Conservation (phyloP, 495 filamentous ascomycete genomes). For the Penicillium antarcticum region DNA sequence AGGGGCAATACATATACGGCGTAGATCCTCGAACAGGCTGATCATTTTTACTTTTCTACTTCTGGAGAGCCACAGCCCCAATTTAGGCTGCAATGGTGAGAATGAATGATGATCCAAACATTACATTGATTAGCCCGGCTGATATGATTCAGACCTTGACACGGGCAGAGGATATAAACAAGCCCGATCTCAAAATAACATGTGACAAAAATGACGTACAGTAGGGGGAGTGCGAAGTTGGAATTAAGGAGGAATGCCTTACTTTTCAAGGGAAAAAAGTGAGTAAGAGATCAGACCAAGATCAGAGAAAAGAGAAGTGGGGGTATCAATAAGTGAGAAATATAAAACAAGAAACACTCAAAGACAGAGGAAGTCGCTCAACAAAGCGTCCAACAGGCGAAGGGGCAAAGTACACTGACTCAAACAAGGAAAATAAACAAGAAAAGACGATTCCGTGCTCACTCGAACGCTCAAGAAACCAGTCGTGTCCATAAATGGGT, state of each 20-base stretch:
- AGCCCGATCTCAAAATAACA: no score
- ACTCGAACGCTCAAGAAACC: conserved; percentile 1
- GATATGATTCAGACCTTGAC: no score
- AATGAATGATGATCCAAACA: no score
- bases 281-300: background rate
- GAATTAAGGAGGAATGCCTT: background rate
- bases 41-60: no score
- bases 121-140: no score
- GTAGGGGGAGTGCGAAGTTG: background rate
- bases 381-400: background rate
- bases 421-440: background rate
- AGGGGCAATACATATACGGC: no score
- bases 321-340: conserved; percentile 15
- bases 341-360: conserved; percentile 4
- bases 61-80: no score
- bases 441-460: background rate
- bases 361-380: conserved; percentile 6
- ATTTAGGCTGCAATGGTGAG: no score
- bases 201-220: no score
- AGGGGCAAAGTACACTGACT: background rate
- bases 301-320: conserved; percentile 5
- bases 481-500: conserved; percentile 1
- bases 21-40: no score
- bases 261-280: background rate
- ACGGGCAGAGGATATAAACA: no score